These are phyloP conservation scores for Trametes cubensis DNA, from an alignment of 768 basidiomycete genomes.

Conservation along the genomic window DNA sequence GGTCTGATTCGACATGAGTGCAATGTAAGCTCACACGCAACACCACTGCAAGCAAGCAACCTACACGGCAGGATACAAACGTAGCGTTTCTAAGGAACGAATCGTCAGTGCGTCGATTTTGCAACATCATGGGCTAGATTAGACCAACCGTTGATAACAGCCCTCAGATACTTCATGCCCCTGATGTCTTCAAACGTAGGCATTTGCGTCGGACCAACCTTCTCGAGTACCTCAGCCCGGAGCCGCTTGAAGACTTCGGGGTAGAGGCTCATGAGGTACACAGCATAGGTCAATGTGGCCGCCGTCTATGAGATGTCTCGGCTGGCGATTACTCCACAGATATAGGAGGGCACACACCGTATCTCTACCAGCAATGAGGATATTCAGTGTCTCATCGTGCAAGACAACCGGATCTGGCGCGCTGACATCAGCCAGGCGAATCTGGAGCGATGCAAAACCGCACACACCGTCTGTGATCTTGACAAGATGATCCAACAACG, in stretches of 20 bases:
- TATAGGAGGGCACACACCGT: slow-evolving; percentile 25
- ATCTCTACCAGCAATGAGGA: slow-evolving; percentile 40
- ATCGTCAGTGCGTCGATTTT: background rate
- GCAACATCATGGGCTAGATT: too few species aligned
- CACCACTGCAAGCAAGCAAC: background rate
- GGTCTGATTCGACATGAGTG: slow-evolving; percentile 25
- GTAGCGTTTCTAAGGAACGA: background rate
- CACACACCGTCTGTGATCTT: slow-evolving; percentile 41
- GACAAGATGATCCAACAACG: slow-evolving; percentile 46
- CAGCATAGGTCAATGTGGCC: slow-evolving; percentile 35
- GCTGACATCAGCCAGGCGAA: background rate
- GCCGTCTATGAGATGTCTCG: slow-evolving; percentile 31
- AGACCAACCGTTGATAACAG: slow-evolving; percentile 39
- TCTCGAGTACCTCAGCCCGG: slow-evolving; percentile 37
- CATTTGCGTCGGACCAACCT: slow-evolving; percentile 31
- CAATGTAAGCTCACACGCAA: background rate
- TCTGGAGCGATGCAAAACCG: background rate
- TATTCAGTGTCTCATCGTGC: slow-evolving; percentile 39
- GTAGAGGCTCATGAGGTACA: slow-evolving; percentile 38
- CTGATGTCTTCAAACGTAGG: slow-evolving; percentile 39
- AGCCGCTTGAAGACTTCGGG: slow-evolving; percentile 36
- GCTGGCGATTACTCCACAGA: too few species aligned
- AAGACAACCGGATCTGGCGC: slow-evolving; percentile 34
- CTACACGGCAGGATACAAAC: slow-evolving; percentile 38
- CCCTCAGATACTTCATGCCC: slow-evolving; percentile 39